Evolutionary conservation across 2,329 filamentous ascomycete species (phyloP), one percentile per base, ranked within the genome.

Genomic region (Diplodia scrobiculata): DNA sequence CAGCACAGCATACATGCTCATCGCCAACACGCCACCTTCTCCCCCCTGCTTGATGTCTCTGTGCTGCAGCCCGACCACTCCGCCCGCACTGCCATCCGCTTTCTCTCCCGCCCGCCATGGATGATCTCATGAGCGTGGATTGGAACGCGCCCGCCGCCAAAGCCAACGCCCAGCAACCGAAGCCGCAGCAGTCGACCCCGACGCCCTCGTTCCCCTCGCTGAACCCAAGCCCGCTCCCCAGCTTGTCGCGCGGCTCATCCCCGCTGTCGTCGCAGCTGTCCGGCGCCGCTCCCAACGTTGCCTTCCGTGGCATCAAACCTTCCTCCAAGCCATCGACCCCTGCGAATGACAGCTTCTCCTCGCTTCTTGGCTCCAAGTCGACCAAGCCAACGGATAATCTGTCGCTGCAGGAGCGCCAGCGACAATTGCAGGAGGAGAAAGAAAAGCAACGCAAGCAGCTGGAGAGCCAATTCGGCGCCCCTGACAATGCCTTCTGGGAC

Each of bases 351-450:
- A 92, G 89, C 80, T 95, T 95, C 79, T 90, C 91, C 73, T 90
- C 88, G 72, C 81, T 95, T 62, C 82, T 92, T 68, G 87, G 84
- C 70, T 87, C 89, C 72, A 85, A 85, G 62, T 78, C 84, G 34
- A 79, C 84, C 60, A 88, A 88, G 75, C 70, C 79, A 64, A 85
- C 84, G 34, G 89, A 87, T 76, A 95, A 90, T 69, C 81, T 97
- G 17, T 86, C 87, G 1, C 80, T 90, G 9, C 79, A 85, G 65
- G 87, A 89, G 72, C 84, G 86, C 63, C 87, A 90, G 75, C 84
- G 81, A 72, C 89, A 87, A 68, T 79, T 97, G 70, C 86, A 90
- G 70, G 91, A 96, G 77, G 89, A 92, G 72, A 91, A 91, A 77
- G 85, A 87, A 68, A 86, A 85, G 67, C 91, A 94, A 75, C 86